These are phyloP conservation scores for Rhizophagus sp. DNA, from an alignment of 192 early-diverging fungal genomes.

Conservation along the genomic window DNA sequence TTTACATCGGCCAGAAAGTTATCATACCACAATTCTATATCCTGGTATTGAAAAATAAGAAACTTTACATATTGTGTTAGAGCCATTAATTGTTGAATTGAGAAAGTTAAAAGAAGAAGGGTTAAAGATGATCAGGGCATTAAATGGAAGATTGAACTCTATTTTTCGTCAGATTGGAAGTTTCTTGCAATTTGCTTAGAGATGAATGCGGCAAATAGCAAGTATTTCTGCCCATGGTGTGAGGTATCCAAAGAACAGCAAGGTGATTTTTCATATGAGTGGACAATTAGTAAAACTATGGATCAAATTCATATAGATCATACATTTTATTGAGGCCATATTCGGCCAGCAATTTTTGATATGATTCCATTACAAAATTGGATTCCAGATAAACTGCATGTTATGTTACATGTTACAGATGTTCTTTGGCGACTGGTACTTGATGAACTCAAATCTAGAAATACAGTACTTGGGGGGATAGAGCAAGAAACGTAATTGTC, in stretches of 20 bases:
- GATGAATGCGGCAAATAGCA: background rate
- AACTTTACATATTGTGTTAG: background rate
- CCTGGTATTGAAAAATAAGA: slow-evolving; percentile 7
- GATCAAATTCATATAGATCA: no score
- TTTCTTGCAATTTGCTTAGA: background rate
- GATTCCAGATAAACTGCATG: no score
- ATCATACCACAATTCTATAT: background rate
- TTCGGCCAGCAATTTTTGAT: no score
- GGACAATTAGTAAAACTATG: no score
- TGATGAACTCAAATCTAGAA: no score
- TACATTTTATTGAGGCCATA: no score
- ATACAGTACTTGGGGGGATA: no score
- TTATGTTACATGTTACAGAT: no score
- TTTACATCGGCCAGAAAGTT: background rate
- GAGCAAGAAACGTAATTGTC: no score
- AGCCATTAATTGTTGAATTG: background rate
- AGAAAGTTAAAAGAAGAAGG: background rate
- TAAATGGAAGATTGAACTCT: background rate
- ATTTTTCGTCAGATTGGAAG: background rate
- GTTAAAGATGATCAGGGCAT: background rate
- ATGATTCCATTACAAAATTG: no score
- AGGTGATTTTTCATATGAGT: background rate
- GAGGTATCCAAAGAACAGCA: background rate
- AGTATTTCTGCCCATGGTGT: background rate
- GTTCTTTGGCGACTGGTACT: no score